phyloP scores from a whole-genome alignment of 257 asterid genomes.

The Rauvolfia tetraphylla region DNA sequence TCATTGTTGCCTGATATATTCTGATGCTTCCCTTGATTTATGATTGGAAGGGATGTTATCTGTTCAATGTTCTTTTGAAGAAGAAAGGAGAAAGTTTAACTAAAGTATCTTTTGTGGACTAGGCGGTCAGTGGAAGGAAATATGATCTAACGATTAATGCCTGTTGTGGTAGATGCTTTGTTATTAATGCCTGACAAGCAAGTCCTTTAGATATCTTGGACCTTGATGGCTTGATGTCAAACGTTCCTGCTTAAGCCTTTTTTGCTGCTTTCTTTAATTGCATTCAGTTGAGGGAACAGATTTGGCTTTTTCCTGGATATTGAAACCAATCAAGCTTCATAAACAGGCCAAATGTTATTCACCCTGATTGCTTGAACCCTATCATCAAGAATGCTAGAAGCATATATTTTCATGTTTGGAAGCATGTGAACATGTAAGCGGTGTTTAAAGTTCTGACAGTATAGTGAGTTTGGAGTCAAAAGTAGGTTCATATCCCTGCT shows the following conservation, averaged over 20 bases:
- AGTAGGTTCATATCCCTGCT: not conserved
- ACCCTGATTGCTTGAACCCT: not conserved
- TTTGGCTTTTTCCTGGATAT: constrained; percentile 1
- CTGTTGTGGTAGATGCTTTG: not conserved
- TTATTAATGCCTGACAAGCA: not conserved
- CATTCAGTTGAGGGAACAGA: not conserved
- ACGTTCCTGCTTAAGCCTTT: not conserved
- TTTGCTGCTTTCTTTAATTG: not conserved
- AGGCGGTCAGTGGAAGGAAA: not conserved
- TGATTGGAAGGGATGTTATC: not conserved
- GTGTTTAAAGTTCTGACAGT: not conserved
- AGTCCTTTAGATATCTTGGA: not conserved
- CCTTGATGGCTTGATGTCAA: too few relatives aligned
- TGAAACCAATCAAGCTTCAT: not conserved
- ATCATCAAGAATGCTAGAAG: not conserved
- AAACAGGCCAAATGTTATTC: not conserved
- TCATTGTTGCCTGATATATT: not conserved
- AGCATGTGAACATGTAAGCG: not conserved
- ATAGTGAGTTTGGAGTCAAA: not conserved
- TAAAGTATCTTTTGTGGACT: not conserved
- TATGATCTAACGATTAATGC: not conserved
- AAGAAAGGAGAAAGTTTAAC: not conserved
- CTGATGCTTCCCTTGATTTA: not conserved
- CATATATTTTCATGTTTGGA: not conserved
- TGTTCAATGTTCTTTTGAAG: not conserved